A percentile compares a stretch with the other conserved stretches of the same genome.
phyloP scores from a whole-genome alignment of 345 rosid genomes.

The Raphanus raphanistrum region DNA sequence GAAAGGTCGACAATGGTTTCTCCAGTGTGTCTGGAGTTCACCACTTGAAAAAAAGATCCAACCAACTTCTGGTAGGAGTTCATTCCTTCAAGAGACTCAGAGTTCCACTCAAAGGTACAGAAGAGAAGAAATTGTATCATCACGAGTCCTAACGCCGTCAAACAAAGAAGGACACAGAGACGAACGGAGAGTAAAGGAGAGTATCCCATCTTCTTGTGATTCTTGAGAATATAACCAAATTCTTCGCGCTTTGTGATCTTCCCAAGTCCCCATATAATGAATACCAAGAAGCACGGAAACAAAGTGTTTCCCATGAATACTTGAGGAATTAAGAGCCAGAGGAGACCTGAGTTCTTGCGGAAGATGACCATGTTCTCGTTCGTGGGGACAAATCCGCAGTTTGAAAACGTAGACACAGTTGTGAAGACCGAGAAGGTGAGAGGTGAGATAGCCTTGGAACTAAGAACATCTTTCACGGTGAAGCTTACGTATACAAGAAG shows the following conservation, averaged over 20 bases:
- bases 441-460: constrained; percentile 38
- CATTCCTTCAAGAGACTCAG: constrained; percentile 43
- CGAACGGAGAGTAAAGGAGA: constrained; percentile 43
- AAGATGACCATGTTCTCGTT: constrained; percentile 73
- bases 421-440: constrained; percentile 59
- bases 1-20: constrained; percentile 61
- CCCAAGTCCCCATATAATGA: constrained; percentile 41
- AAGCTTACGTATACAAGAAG: constrained; percentile 39
- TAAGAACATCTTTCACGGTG: constrained; percentile 43
- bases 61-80: constrained; percentile 45
- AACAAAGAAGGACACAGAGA: constrained; percentile 34
- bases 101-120: constrained; percentile 54
- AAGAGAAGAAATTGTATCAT: constrained; percentile 43
- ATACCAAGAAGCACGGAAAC: constrained; percentile 46
- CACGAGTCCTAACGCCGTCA: constrained; percentile 49
- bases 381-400: constrained; percentile 68
- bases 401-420: constrained; percentile 53
- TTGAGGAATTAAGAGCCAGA: constrained; percentile 56
- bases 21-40: constrained; percentile 57
- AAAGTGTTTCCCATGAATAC: constrained; percentile 59
- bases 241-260: constrained; percentile 44
- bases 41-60: constrained; percentile 47
- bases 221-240: constrained; percentile 43
- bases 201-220: constrained; percentile 43
- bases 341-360: constrained; percentile 51